Evolutionary conservation across 2,329 filamentous ascomycete genomes (phyloP).

Genomic region (Penicillium hordei): DNA sequence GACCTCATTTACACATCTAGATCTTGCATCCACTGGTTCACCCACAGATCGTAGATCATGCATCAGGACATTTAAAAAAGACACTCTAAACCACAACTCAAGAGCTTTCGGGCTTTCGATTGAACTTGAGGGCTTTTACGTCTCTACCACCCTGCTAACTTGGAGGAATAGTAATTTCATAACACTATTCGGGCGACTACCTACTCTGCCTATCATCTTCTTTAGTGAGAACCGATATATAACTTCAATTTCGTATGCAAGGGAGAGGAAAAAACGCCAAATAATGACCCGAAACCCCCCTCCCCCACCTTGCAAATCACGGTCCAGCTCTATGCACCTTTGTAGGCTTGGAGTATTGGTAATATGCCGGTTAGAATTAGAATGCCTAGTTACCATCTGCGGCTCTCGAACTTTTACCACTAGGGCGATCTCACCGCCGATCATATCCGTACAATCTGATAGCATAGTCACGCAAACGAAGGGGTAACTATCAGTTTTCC

Average conservation of each 20-base stretch:
- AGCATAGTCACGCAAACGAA: constrained; percentile 72
- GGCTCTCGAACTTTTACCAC: constrained; percentile 61
- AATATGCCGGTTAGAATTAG: constrained; percentile 30
- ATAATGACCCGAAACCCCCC: not conserved
- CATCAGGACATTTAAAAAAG: not conserved
- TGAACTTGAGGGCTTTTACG: too few relatives aligned
- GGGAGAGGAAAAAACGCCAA: not conserved
- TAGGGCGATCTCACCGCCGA: constrained; percentile 65
- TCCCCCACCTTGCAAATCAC: not conserved
- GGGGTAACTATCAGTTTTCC: constrained; percentile 66
- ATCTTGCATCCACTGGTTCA: not conserved
- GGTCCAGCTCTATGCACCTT: too few relatives aligned
- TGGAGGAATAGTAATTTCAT: not conserved
- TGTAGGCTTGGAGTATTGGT: too few relatives aligned
- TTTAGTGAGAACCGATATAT: not conserved
- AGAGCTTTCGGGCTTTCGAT: too few relatives aligned
- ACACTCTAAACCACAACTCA: too few relatives aligned
- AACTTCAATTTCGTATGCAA: not conserved
- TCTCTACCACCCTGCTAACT: not conserved
- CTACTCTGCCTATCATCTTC: not conserved
- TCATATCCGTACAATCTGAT: constrained; percentile 62
- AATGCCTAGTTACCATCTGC: constrained; percentile 54
- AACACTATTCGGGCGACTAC: not conserved
- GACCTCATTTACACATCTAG: not conserved
- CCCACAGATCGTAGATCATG: not conserved